These are phyloP conservation scores for Rhodotorula paludigena DNA, from an alignment of 768 basidiomycete genomes.

Conservation along the genomic window DNA sequence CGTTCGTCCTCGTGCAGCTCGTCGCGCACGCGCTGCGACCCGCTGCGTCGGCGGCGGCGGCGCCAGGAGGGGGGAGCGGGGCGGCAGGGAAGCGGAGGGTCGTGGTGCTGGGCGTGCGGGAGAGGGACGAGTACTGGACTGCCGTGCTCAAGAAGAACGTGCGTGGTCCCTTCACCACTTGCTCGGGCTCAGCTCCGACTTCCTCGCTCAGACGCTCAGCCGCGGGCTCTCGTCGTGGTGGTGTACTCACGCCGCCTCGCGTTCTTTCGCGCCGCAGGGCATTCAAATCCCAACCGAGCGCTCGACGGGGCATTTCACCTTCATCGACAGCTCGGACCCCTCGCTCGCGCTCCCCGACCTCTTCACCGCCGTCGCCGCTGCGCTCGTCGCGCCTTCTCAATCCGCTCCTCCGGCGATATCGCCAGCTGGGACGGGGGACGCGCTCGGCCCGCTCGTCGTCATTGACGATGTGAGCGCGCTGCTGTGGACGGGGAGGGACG, in stretches of 20 bases:
- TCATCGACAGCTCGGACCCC: constrained; percentile 1
- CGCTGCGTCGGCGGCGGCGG: background rate
- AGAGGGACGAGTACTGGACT: constrained; percentile 13
- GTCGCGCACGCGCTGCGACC: constrained; percentile 12
- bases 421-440: background rate
- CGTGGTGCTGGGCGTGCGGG: constrained; percentile 14
- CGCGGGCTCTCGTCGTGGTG: background rate
- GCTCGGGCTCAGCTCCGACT: too few relatives aligned
- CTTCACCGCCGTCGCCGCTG: background rate
- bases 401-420: background rate
- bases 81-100: constrained; percentile 4
- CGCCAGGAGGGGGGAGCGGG: background rate
- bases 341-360: background rate
- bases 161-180: background rate
- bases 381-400: background rate
- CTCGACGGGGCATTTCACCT: background rate
- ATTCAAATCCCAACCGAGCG: constrained; percentile 18
- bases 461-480: constrained; percentile 28
- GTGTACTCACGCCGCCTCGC: background rate
- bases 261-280: constrained; percentile 2
- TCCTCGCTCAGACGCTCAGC: too few relatives aligned
- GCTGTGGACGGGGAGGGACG: constrained; percentile 13
- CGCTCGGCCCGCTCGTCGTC: constrained; percentile 8
- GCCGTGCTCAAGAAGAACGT: constrained; percentile 15
- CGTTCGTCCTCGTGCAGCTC: background rate